A percentile compares a stretch with the other conserved stretches of the same genome.
Conservation (phyloP, 305 asterid genomes). For the Solanum chacoense region DNA sequence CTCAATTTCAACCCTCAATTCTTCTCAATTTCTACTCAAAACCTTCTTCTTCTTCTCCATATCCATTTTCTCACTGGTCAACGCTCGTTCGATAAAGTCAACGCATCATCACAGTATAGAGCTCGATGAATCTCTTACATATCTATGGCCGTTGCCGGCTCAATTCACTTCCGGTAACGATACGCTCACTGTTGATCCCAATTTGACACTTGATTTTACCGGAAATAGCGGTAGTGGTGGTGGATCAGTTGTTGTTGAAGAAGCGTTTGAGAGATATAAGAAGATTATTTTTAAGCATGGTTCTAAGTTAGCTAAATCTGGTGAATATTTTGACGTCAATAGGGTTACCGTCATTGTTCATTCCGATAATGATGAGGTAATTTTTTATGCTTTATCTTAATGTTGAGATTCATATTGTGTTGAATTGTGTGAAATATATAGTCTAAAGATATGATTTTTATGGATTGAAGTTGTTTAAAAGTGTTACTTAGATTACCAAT, state of each 20-base stretch:
- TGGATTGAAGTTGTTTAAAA: neutral
- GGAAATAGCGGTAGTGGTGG: constrained; percentile 34
- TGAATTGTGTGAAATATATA: neutral
- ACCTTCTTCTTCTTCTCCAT: neutral
- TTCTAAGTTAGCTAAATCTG: constrained; percentile 15
- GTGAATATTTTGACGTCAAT: constrained; percentile 40
- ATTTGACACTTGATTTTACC: constrained; percentile 33
- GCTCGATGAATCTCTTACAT: constrained; percentile 35
- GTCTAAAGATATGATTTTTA: neutral
- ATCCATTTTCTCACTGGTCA: constrained; percentile 1
- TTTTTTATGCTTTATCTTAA: neutral
- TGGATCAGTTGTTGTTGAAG: constrained; percentile 22
- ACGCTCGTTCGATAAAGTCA: constrained; percentile 30
- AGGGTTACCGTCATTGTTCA: constrained; percentile 43
- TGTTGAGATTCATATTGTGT: neutral
- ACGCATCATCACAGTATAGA: neutral
- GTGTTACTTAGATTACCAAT: neutral
- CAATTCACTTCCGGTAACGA: constrained; percentile 60
- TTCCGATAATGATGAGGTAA: constrained; percentile 60
- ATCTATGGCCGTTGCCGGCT: constrained; percentile 72
- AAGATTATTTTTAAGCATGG: constrained; percentile 43
- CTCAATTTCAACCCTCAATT: neutral
- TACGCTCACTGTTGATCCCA: constrained; percentile 71
- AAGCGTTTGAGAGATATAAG: constrained; percentile 64
- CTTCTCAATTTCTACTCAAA: neutral